Conservation (phyloP, 176 grass and related monocot species). For the Areca catechu region DNA sequence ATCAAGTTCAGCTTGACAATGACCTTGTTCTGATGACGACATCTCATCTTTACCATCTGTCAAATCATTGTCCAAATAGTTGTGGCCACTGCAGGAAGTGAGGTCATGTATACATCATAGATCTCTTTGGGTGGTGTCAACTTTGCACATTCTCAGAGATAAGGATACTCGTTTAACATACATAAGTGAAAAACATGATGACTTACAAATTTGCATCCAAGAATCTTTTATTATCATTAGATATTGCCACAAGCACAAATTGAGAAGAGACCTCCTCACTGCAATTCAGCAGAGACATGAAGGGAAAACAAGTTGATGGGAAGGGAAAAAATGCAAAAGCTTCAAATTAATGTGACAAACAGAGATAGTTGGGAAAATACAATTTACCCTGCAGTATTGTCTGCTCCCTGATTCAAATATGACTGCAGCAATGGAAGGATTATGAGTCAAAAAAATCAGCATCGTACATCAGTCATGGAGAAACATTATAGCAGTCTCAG, state of each 20-base stretch:
- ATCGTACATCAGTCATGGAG: too few species aligned
- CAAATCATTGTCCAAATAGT: slow-evolving; percentile 27
- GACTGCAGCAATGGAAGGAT: too few species aligned
- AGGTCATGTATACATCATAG: slow-evolving; percentile 4
- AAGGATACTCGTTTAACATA: slow-evolving; percentile 9
- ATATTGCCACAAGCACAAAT: slow-evolving; percentile 61
- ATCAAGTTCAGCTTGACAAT: background rate
- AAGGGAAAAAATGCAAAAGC: background rate
- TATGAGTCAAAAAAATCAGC: too few species aligned
- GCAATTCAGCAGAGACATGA: slow-evolving; percentile 22
- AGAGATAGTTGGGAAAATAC: too few species aligned
- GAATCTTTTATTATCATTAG: slow-evolving; percentile 17
- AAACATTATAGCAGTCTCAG: too few species aligned
- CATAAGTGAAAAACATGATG: slow-evolving; percentile 24
- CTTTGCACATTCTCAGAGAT: background rate
- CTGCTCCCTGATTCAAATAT: too few species aligned
- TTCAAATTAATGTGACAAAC: background rate
- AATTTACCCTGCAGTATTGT: too few species aligned
- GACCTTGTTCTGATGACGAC: background rate
- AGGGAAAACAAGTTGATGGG: slow-evolving; percentile 6
- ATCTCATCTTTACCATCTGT: slow-evolving; percentile 4
- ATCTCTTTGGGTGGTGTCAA: background rate
- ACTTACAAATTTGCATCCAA: slow-evolving; percentile 42
- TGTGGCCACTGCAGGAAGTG: slow-evolving; percentile 17
- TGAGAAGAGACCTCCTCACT: slow-evolving; percentile 48